Percentiles rank a stretch among this genome's conserved stretches.
phyloP scores from a whole-genome alignment of 441 rosid species.

The Croton laevigatus region DNA sequence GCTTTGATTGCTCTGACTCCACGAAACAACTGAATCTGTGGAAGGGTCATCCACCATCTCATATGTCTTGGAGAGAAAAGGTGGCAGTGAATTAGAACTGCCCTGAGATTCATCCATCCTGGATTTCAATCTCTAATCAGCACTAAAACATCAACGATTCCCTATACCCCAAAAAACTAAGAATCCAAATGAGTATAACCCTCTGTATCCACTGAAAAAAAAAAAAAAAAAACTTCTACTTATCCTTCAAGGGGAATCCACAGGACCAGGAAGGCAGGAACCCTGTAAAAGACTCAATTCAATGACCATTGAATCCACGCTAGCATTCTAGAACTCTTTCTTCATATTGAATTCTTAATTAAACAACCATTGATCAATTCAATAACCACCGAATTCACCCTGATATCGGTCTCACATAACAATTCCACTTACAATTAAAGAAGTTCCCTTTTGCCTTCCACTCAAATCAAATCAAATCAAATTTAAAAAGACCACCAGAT shows the following conservation, averaged over 20 bases:
- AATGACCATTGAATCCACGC: conserved; percentile 10
- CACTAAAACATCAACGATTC: conserved; percentile 18
- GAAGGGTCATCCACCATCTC: conserved; percentile 92
- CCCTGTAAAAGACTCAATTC: conserved; percentile 7
- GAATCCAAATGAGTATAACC: no score
- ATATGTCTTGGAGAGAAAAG: conserved; percentile 78
- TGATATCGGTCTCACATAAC: no score
- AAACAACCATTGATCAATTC: no score
- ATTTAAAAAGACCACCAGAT: neutral
- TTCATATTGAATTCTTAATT: no score
- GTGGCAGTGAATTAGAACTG: conserved; percentile 72
- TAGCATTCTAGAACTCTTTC: neutral
- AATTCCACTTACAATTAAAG: no score
- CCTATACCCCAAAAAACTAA: conserved; percentile 10
- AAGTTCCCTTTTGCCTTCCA: no score
- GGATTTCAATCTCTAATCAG: conserved; percentile 22
- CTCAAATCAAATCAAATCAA: no score
- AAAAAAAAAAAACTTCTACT: no score
- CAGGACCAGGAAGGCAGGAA: no score
- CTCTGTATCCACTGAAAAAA: no score
- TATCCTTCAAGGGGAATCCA: neutral
- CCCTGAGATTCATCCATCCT: conserved; percentile 77
- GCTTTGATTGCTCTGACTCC: conserved; percentile 68
- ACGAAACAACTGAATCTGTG: conserved; percentile 68
- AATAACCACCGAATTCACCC: no score